Evolutionary conservation across 495 filamentous ascomycete species (phyloP), one percentile per base, ranked within the genome.

Genomic region (Lasiosphaeria hispida): DNA sequence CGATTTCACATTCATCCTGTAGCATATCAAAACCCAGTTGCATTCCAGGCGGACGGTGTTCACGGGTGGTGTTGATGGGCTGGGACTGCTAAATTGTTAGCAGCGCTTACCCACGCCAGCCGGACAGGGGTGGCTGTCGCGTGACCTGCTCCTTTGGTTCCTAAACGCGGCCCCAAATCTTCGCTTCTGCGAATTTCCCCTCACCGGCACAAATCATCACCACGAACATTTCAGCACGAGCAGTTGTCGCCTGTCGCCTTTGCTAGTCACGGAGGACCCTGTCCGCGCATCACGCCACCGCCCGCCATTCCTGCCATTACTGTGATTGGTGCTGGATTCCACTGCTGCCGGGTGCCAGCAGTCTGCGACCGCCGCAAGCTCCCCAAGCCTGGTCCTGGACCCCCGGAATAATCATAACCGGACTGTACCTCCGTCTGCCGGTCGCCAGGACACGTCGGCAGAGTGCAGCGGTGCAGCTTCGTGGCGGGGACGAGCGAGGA

Each of bases 221-320:
- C 63, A 74, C 64, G 71, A 66, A 74, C 66, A 65, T 72, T 74
- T 74, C 69, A 74, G 68, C 43, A 45, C 18, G 30, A 45, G 14
- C 30, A 45, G 43, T 15, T 9, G 7, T 5, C 13, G 5, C 36
- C 38, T 54, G 57, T 44, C 17, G 9, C 37, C n/a, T 19, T 19
- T 38, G 43, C 43, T 11, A 23, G 43, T 15, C 18, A 10, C n/a
- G 43, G 43, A 23, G 10, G 10, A 1, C 1, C 43, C 10, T 45
- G 43, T 45, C 18, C 43, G 43, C 33, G 40, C 56, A 57, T 56
- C 63, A 53, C 54, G 53, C 54, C 60, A 52, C 59, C 33, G 35
- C 33, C 53, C 7, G 18, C 42, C 39, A 56, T 51, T 39, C 35
- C 48, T 38, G 18, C 42, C 39, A 56, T 51, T 39, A 19, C 48